A percentile compares a stretch with the other conserved stretches of the same genome.
phyloP scores from a whole-genome alignment of 768 basidiomycete genomes.

The Rhodocollybia butyracea region DNA sequence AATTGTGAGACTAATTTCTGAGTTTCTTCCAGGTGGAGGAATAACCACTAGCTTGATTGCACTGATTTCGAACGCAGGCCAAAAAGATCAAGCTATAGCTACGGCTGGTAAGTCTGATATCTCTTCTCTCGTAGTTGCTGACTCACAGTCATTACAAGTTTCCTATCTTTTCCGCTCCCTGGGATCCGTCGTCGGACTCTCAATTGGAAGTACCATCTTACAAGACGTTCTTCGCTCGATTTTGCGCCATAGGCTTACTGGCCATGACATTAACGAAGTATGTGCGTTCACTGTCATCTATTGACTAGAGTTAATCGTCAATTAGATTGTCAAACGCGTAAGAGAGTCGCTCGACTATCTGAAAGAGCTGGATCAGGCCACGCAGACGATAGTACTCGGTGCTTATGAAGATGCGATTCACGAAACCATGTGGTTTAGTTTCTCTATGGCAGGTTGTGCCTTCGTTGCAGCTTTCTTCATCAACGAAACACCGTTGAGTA shows the following conservation, averaged over 20 bases:
- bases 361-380: conserved; percentile 37
- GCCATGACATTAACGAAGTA: conserved; percentile 50
- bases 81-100: conserved; percentile 59
- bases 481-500: conserved; percentile 40
- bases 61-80: conserved; percentile 60
- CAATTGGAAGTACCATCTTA: conserved; percentile 53
- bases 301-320: background rate
- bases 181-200: conserved; percentile 55
- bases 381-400: conserved; percentile 33
- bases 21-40: conserved; percentile 36
- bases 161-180: conserved; percentile 67
- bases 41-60: conserved; percentile 58
- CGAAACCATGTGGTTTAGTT: conserved; percentile 45
- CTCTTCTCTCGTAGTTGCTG: background rate
- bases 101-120: conserved; percentile 45
- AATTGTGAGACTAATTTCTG: background rate
- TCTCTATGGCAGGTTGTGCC: conserved; percentile 35
- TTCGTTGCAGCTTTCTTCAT: conserved; percentile 49
- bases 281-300: conserved; percentile 9
- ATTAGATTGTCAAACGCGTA: conserved; percentile 45
- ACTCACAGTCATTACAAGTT: conserved; percentile 28
- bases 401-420: conserved; percentile 47
- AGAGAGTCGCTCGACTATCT: conserved; percentile 49
- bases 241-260: conserved; percentile 36
- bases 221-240: conserved; percentile 46